These are phyloP conservation scores for Leccinum subrobustum DNA, from an alignment of 1,284 basidiomycete genomes.

Conservation along the genomic window DNA sequence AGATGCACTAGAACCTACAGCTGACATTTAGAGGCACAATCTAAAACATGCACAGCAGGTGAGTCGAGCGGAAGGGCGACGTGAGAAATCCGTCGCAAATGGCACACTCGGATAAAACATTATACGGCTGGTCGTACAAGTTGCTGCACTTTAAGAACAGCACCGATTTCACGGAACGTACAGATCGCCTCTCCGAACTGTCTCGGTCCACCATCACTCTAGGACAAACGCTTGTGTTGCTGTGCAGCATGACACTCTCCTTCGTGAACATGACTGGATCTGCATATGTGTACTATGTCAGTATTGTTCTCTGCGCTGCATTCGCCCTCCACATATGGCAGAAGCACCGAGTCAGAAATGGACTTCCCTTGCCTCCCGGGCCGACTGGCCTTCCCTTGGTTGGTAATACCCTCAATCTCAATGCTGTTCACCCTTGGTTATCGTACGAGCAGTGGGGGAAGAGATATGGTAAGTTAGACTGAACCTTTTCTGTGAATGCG, in stretches of 20 bases:
- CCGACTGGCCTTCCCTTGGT: conserved; percentile 30
- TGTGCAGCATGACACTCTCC: neutral
- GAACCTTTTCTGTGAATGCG: neutral
- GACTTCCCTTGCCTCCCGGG: conserved; percentile 30
- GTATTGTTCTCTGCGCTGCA: conserved; percentile 8
- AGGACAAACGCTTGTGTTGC: neutral
- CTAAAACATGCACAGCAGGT: neutral
- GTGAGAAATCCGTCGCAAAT: neutral
- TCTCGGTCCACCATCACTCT: neutral
- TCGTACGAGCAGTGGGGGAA: conserved; percentile 32
- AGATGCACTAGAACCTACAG: neutral
- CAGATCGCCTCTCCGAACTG: neutral
- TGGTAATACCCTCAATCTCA: conserved; percentile 24
- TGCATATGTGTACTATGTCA: conserved; percentile 4
- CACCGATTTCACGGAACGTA: neutral
- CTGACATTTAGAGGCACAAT: neutral
- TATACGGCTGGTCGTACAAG: neutral
- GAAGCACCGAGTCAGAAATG: conserved; percentile 10
- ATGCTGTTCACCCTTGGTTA: conserved; percentile 26
- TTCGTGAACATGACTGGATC: conserved; percentile 1
- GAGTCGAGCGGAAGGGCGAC: neutral
- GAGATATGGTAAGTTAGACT: conserved; percentile 22
- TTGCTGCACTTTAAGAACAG: neutral
- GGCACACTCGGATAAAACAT: neutral
- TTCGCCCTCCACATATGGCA: conserved; percentile 17